phyloP scores from a whole-genome alignment of 768 basidiomycete genomes.

The Coprinopsis cinerea region DNA sequence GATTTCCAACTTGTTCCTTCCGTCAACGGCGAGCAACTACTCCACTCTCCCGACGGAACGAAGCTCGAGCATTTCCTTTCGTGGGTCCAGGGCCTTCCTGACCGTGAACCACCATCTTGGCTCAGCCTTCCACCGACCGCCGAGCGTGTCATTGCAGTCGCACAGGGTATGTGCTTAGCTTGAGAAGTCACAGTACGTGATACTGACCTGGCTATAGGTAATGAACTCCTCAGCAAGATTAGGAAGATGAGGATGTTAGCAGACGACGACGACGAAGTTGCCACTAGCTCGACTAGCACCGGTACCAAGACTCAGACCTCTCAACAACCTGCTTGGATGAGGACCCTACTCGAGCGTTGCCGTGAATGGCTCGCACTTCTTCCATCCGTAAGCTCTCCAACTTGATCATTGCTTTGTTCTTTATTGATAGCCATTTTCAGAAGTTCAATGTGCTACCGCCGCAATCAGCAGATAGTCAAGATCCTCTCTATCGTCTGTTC shows the following conservation, averaged over 20 bases:
- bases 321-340: slow-evolving; percentile 95
- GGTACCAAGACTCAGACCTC: slow-evolving; percentile 58
- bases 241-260: slow-evolving; percentile 88
- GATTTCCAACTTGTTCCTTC: slow-evolving; percentile 85
- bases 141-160: slow-evolving; percentile 85
- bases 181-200: too few relatives aligned
- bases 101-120: slow-evolving; percentile 93
- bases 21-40: slow-evolving; percentile 45
- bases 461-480: slow-evolving; percentile 64
- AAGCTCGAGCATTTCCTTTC: slow-evolving; percentile 85
- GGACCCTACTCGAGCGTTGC: slow-evolving; percentile 72
- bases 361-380: slow-evolving; percentile 76
- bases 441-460: slow-evolving; percentile 59
- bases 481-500: slow-evolving; percentile 87
- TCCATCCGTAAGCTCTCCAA: slow-evolving; percentile 52
- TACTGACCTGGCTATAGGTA: slow-evolving; percentile 60
- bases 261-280: slow-evolving; percentile 84
- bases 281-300: slow-evolving; percentile 37
- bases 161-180: slow-evolving; percentile 61
- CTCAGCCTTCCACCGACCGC: slow-evolving; percentile 89
- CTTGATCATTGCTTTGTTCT: neutral
- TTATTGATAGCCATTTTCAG: slow-evolving; percentile 26
- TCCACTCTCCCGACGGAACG: slow-evolving; percentile 85
- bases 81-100: slow-evolving; percentile 88
- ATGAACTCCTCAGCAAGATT: slow-evolving; percentile 76